Evolutionary conservation across 2,329 filamentous ascomycete species (phyloP), one percentile per base, ranked within the genome.

Genomic region (Arthroderma sp.): DNA sequence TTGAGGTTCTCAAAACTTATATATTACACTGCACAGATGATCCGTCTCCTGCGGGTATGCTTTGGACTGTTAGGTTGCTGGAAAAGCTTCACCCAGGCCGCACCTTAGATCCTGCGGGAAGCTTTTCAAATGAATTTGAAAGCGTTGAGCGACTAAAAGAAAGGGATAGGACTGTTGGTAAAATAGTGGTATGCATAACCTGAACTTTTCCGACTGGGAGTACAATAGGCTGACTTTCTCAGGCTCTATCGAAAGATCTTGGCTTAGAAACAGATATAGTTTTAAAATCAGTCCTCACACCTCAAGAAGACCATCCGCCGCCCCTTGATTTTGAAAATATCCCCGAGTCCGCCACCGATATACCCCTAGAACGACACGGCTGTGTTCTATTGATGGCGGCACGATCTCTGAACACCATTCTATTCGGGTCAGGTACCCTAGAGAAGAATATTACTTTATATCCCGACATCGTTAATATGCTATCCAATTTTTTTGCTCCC

Each of bases 1-100:
- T 78, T 2, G 77, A 80, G 51, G 57, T 79, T 7, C 57, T 79
- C 5, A 78, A 82, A 52, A 74, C 77, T 27, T 81, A 78, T 47
- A 58, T 79, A 40, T 57, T 75, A 48, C 61, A 57, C 39, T 58
- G 64, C 33, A 58, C 59, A 0, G 45, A 55, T 15, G 57, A 60
- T 8, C 52, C 60, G 38, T 29, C 38, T 3, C 61, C 64, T 9
- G 58, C 62, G 0, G 65, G 63, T 1, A 60, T 70, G 63, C 63
- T 62, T 8, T 68, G 66, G 65, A 60, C 68, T 0, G 54, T 64
- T 38, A 58, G 76, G 32, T 61, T 80, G 49, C 75, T 77, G 58
- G 77, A 81, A 53, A 72, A 73, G 50, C 58, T 73, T 27, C 68
- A 76, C 75, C 0, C 60, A 69, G 45, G 62, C 68, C n/a, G 64